Evolutionary conservation across 345 rosid genomes (phyloP), one percentile per base, ranked within the genome.

Genomic region (Turnera subulata): DNA sequence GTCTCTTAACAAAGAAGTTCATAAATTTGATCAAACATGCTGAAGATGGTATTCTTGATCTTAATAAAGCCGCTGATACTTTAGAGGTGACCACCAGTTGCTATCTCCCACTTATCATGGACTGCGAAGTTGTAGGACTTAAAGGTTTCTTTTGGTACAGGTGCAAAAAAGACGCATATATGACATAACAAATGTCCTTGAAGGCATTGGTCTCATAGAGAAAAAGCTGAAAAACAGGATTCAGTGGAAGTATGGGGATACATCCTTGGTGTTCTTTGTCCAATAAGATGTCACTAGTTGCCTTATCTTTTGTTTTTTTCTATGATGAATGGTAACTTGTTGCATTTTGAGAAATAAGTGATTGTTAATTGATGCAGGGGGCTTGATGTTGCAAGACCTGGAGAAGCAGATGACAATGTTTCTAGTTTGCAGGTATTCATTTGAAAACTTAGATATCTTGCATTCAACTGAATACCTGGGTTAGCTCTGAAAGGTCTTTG

Each of bases 161-260:
- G 99, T 93, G 65, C 97, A 93, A 87, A 93, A 93, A 74, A 82
- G 99, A 72, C 80, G 99, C 65, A 87, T 93, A 74, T 93, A 93
- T 63, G 99, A 93, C 72, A 89, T 93, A 64, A 93, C 97, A 70
- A 93, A 89, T 81, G 99, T 93, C 43, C 79, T 93, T 50, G 99
- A 89, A 85, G 99, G 99, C 59, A 87, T 89, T 82, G 97, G 97
- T 74, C 88, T 89, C 38, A 89, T 89, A 64, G 97, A 93, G 79
- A 89, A 93, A 87, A 89, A 87, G 67, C 85, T 87, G 65, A 93
- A 93, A 78, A 93, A 93, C 70, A 85, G 86, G 73, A 87, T 93
- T 75, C 96, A 89, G 73, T 93, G 97, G 97, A 93, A 89, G 99
- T 93, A 85, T 66, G 85, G 18, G 24, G 32, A 11, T 21, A 16